Evolutionary conservation across 805 yeast species (phyloP), one percentile per base, ranked within the genome.

Genomic region (Nakazawaea siamensis): DNA sequence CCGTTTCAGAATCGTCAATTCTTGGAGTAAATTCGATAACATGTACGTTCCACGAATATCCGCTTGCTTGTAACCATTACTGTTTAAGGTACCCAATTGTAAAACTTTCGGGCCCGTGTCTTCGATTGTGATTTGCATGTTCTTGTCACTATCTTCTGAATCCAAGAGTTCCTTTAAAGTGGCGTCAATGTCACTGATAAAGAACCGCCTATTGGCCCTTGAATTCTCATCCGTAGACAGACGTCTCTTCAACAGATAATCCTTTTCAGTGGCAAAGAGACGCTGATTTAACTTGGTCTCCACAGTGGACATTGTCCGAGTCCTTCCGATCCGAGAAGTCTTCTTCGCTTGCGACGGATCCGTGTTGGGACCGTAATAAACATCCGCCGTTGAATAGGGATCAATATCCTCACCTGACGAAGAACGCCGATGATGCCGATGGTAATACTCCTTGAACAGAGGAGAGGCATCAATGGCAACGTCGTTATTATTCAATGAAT

Each of bases 31-130:
- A 55, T 88, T 88, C 0, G 92, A 79, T 32, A 87, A 60, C 88
- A 82, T 82, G 51, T 87, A 87, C 0, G 95, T 87, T 3, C 97
- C 97, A 40, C 94, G 62, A 37, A 87, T 68, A 41, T 79, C 83
- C 36, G 71, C 70, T 45, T 73, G 78, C 25, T 73, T 77, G 58
- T 59, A 84, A 1, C 96, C 97, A 48, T 77, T 74, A 3, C 95
- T 85, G 51, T 83, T 82, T 24, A 79, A 85, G 2, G 97, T 85
- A 7, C 92, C 92, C 11, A 84, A 62, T 46, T 73, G 70, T 40
- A 83, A 60, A n/a, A 79, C 85, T 51, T 83, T 83, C 3, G 94
- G 92, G 1, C 94, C 94, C 2, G 73, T 72, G 50, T 84, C 94
- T 47, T 83, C 94, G 32, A 83, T 76, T 6, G 94, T 83, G 50